Percentiles rank a stretch among this genome's conserved stretches.
Evolutionary conservation across 257 asterid species (phyloP).

Genomic region (Nicotiana paniculata): DNA sequence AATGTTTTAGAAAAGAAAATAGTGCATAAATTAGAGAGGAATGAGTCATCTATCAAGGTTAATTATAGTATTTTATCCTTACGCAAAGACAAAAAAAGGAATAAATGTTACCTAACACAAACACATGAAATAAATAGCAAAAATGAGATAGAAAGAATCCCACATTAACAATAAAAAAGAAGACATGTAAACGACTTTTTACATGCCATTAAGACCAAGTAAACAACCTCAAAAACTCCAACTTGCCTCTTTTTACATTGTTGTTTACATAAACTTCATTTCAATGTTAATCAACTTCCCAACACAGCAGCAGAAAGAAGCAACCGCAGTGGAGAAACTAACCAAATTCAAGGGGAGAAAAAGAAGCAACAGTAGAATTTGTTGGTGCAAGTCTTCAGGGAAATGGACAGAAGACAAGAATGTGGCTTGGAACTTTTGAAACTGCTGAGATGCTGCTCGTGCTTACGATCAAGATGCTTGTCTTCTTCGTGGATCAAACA

Average conservation of each 20-base stretch:
- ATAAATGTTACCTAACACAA: too few relatives aligned
- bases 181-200: neutral
- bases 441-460: constrained; percentile 45
- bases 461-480: constrained; percentile 67
- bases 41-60: neutral
- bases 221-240: neutral
- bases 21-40: neutral
- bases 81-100: too few relatives aligned
- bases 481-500: constrained; percentile 29
- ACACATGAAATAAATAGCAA: neutral
- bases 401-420: constrained; percentile 68
- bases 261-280: neutral
- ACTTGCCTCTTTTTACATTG: neutral
- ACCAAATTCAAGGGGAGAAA: constrained; percentile 34
- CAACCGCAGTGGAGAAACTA: constrained; percentile 17
- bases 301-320: constrained; percentile 9
- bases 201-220: neutral
- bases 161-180: constrained; percentile 6
- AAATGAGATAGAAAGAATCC: neutral
- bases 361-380: constrained; percentile 22
- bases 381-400: constrained; percentile 64
- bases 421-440: constrained; percentile 71
- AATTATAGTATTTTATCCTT: too few relatives aligned
- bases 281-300: constrained; percentile 54
- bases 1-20: neutral